Conservation (phyloP, 768 basidiomycete species). For the Pleurotus platypus region DNA sequence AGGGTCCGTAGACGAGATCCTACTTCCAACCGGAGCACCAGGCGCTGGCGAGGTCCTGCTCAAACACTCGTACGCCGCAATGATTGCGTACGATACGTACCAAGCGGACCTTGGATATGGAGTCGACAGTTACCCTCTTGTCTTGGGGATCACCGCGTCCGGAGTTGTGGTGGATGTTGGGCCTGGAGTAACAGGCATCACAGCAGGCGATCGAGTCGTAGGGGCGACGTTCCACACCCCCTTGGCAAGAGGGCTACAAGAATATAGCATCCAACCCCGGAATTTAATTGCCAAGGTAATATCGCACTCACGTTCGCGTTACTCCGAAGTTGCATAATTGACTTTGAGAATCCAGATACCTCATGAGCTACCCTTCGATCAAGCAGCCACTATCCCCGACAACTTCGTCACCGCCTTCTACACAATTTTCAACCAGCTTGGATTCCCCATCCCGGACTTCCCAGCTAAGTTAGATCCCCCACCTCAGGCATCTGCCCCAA, state of each 20-base stretch:
- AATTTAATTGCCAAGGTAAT: slow-evolving; percentile 33
- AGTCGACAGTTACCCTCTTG: slow-evolving; percentile 25
- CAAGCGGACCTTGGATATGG: slow-evolving; percentile 27
- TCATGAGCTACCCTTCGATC: slow-evolving; percentile 13
- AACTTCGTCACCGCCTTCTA: slow-evolving; percentile 39
- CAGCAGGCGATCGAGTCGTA: slow-evolving; percentile 31
- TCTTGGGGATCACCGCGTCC: slow-evolving; percentile 31
- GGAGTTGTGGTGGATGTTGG: slow-evolving; percentile 33
- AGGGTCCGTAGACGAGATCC: slow-evolving; percentile 14
- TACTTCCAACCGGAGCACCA: slow-evolving; percentile 27
- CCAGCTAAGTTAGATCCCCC: slow-evolving; percentile 24
- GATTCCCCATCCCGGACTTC: slow-evolving; percentile 31
- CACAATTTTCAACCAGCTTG: slow-evolving; percentile 35
- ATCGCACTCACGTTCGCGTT: no score
- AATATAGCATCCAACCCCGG: slow-evolving; percentile 27
- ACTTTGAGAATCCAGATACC: slow-evolving; percentile 13
- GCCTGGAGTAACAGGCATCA: slow-evolving; percentile 23
- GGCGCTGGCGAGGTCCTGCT: slow-evolving; percentile 29
- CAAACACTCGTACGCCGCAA: slow-evolving; percentile 31
- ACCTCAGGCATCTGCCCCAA: slow-evolving; percentile 23
- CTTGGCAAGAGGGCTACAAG: slow-evolving; percentile 31
- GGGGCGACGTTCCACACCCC: slow-evolving; percentile 23
- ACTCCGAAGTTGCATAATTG: no score
- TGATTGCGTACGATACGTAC: slow-evolving; percentile 31
- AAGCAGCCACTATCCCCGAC: slow-evolving; percentile 34